Percentiles rank a stretch among this genome's conserved stretches.
Conservation (phyloP, 2,329 filamentous ascomycete species). For the Biscogniauxia mediterranea region DNA sequence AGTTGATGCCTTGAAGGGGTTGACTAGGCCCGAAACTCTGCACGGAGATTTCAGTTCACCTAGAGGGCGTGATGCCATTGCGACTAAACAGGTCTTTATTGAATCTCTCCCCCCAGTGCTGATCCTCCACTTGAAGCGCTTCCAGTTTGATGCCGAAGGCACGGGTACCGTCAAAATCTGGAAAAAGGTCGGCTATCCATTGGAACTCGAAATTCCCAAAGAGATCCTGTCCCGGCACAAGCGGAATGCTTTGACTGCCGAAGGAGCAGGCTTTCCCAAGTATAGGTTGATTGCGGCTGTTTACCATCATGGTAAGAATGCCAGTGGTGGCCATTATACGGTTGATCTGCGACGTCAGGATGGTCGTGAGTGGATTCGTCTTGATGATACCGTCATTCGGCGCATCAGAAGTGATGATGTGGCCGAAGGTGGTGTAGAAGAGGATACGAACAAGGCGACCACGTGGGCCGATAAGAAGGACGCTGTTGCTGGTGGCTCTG, state of each 20-base stretch:
- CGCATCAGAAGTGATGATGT: slow-evolving; percentile 86
- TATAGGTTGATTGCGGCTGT: slow-evolving; percentile 89
- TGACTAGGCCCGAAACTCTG: slow-evolving; percentile 81
- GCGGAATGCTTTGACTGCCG: slow-evolving; percentile 61
- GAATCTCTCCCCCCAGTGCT: slow-evolving; percentile 87
- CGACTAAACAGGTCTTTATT: slow-evolving; percentile 93
- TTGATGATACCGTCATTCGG: slow-evolving; percentile 90
- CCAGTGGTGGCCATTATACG: slow-evolving; percentile 94
- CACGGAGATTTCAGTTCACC: slow-evolving; percentile 81
- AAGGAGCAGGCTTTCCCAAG: slow-evolving; percentile 69
- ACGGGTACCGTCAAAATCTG: slow-evolving; percentile 92
- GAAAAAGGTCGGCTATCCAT: slow-evolving; percentile 94
- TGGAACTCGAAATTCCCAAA: slow-evolving; percentile 89
- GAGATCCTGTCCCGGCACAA: slow-evolving; percentile 81
- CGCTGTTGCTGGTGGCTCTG: slow-evolving; percentile 37
- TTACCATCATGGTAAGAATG: slow-evolving; percentile 97
- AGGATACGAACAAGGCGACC: slow-evolving; percentile 63
- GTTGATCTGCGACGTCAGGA: slow-evolving; percentile 96
- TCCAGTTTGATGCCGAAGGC: slow-evolving; percentile 86
- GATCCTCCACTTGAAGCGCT: slow-evolving; percentile 93
- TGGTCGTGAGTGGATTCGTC: slow-evolving; percentile 90
- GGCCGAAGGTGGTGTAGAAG: slow-evolving; percentile 78
- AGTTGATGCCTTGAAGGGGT: slow-evolving; percentile 79
- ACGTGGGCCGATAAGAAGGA: slow-evolving; percentile 64
- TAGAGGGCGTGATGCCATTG: slow-evolving; percentile 71